Conservation (phyloP, 1,284 basidiomycete species). For the Inonotus hispidus region DNA sequence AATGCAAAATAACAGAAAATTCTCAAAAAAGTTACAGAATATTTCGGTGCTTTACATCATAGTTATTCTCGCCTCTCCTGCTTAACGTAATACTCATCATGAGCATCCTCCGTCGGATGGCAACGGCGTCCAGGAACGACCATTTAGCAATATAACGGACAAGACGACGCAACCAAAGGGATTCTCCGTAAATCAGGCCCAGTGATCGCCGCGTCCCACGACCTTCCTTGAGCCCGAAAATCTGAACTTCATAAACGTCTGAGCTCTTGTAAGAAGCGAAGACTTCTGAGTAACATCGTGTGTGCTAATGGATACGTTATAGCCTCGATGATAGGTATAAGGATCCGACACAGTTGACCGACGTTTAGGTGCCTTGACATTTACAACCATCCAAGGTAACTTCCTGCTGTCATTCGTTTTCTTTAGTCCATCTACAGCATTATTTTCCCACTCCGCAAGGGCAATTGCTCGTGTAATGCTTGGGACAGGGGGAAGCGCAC, state of each 20-base stretch:
- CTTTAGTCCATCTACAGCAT: neutral
- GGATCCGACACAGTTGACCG: neutral
- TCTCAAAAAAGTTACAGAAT: no score
- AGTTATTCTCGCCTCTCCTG: neutral
- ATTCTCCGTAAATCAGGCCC: neutral
- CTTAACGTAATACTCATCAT: neutral
- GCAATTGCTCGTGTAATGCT: neutral
- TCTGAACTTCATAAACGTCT: slow-evolving; percentile 14
- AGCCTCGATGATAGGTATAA: neutral
- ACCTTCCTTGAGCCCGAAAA: slow-evolving; percentile 15
- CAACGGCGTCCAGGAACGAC: neutral
- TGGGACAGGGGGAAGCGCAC: neutral
- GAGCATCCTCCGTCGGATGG: neutral
- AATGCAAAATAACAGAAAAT: no score
- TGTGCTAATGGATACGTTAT: neutral
- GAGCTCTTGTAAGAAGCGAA: slow-evolving; percentile 16
- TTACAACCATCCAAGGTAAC: slow-evolving; percentile 7
- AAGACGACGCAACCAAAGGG: neutral
- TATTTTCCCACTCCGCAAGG: neutral
- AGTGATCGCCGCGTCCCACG: slow-evolving; percentile 15
- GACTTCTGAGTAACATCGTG: neutral
- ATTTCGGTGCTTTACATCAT: no score
- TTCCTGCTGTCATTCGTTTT: neutral
- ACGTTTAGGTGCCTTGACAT: slow-evolving; percentile 8
- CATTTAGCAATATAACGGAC: neutral